Conservation (phyloP, 768 basidiomycete genomes). For the Holtermanniella nyarrowii region DNA sequence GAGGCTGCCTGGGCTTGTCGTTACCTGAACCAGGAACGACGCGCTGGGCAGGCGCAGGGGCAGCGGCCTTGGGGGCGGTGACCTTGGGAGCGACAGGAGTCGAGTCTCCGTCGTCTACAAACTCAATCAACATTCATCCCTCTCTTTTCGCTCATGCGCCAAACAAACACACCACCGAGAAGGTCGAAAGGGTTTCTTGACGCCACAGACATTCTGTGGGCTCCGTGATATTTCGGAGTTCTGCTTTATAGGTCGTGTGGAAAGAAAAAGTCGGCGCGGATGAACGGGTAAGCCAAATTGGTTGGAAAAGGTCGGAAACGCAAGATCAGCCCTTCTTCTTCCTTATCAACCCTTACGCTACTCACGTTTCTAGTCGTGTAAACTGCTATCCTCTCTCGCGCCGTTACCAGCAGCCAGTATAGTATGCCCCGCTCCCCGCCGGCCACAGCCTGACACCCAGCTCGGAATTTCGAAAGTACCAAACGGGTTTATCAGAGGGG, state of each 20-base stretch:
- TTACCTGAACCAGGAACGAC: constrained; percentile 32
- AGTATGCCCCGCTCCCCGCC: too few species aligned
- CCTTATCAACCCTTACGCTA: not conserved
- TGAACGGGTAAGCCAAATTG: too few species aligned
- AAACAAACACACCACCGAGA: constrained; percentile 25
- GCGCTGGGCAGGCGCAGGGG: constrained; percentile 15
- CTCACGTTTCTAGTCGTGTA: not conserved
- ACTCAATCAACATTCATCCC: not conserved
- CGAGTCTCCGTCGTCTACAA: constrained; percentile 33
- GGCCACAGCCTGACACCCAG: not conserved
- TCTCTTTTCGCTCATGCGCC: not conserved
- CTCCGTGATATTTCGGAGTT: constrained; percentile 5
- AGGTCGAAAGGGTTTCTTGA: constrained; percentile 37
- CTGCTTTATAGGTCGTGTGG: not conserved
- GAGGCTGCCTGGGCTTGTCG: constrained; percentile 21
- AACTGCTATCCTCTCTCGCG: not conserved
- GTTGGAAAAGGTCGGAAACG: too few species aligned
- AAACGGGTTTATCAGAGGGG: not conserved
- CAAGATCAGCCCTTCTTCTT: too few species aligned
- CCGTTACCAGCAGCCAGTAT: not conserved
- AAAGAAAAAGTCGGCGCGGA: not conserved
- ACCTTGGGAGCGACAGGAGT: constrained; percentile 19
- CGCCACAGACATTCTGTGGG: constrained; percentile 27
- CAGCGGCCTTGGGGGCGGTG: constrained; percentile 19
- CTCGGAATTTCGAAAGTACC: not conserved